These are phyloP conservation scores for Penicillium oxalicum DNA, from an alignment of 2,329 filamentous ascomycete species.

Conservation along the genomic window DNA sequence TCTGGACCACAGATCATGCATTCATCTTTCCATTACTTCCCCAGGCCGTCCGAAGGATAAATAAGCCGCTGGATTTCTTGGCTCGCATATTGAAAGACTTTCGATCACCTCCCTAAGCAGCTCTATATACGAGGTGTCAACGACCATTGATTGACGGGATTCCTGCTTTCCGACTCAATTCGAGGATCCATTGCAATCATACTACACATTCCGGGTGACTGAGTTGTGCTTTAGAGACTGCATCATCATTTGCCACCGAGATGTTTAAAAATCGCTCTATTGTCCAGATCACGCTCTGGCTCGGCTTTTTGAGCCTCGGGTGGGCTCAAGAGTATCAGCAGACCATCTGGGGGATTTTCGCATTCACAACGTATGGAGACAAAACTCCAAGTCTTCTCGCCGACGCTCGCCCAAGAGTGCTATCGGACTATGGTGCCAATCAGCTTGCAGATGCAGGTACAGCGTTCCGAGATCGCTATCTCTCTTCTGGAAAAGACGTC, in stretches of 20 bases:
- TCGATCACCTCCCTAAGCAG: no score
- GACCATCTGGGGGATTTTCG: conserved; percentile 45
- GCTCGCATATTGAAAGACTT: no score
- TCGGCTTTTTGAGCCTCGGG: conserved; percentile 14
- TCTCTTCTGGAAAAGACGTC: conserved; percentile 28
- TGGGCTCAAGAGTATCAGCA: conserved; percentile 26
- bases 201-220: no score
- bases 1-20: conserved; percentile 7
- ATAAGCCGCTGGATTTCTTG: no score
- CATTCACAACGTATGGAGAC: conserved; percentile 52
- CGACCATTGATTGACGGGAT: no score
- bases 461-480: conserved; percentile 50
- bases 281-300: conserved; percentile 10
- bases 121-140: no score
- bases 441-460: conserved; percentile 47
- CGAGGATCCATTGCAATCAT: no score
- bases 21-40: no score
- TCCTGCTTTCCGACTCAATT: no score
- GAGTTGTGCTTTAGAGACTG: no score
- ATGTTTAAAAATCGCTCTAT: conserved; percentile 9
- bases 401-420: conserved; percentile 24
- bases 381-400: conserved; percentile 44
- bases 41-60: no score
- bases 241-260: background rate
- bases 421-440: conserved; percentile 53